A percentile compares a stretch with the other conserved stretches of the same genome.
These are phyloP conservation scores for Nemania serpens DNA, from an alignment of 2,329 filamentous ascomycete genomes.

Conservation along the genomic window DNA sequence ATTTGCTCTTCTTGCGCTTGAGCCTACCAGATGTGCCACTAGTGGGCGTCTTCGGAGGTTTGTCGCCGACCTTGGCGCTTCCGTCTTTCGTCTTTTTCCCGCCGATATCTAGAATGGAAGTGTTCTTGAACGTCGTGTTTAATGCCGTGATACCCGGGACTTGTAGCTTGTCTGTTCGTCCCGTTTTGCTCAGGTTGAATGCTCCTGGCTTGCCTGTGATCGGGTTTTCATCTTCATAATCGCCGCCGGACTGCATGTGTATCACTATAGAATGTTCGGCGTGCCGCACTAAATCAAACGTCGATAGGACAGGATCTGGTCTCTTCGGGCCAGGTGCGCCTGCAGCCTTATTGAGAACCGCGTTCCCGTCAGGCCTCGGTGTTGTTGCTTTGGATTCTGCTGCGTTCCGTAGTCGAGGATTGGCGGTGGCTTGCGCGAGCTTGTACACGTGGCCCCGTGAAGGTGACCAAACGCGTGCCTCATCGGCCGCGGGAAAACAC, in stretches of 20 bases:
- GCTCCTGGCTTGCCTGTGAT: conserved; percentile 69
- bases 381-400: conserved; percentile 54
- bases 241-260: conserved; percentile 63
- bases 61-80: conserved; percentile 34
- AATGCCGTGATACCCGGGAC: conserved; percentile 33
- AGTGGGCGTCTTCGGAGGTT: conserved; percentile 44
- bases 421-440: conserved; percentile 40
- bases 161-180: conserved; percentile 52
- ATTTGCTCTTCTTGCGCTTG: conserved; percentile 31
- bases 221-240: conserved; percentile 71
- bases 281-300: conserved; percentile 49
- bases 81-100: conserved; percentile 36
- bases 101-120: conserved; percentile 31
- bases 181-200: conserved; percentile 67
- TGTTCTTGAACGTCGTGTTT: conserved; percentile 36
- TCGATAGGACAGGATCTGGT: conserved; percentile 41
- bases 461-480: conserved; percentile 59
- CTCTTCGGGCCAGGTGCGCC: conserved; percentile 41
- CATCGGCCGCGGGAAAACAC: conserved; percentile 55
- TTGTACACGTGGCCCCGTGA: conserved; percentile 59
- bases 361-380: conserved; percentile 47
- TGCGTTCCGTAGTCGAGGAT: conserved; percentile 36
- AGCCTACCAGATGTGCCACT: conserved; percentile 27
- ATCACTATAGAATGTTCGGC: conserved; percentile 63
- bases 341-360: conserved; percentile 30